A percentile compares a stretch with the other conserved stretches of the same genome.
Evolutionary conservation across 805 yeast genomes (phyloP).

Genomic region (Cyberlindnera euphorbiiphila): DNA sequence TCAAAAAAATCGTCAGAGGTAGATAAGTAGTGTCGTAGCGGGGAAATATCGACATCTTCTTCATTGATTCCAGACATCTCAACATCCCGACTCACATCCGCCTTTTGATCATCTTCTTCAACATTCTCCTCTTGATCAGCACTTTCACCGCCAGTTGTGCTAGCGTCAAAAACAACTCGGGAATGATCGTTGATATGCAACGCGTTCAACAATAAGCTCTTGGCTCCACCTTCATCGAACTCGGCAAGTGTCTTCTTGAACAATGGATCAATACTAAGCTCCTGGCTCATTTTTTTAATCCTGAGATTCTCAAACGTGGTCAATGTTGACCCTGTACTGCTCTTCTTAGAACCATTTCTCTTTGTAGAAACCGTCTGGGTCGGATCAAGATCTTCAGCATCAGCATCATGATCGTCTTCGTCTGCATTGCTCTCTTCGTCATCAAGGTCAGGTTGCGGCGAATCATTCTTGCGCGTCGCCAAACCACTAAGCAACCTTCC

Average conservation of each 20-base stretch:
- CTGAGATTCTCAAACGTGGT: conserved; percentile 48
- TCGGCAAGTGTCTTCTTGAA: conserved; percentile 73
- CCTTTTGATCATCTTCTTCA: conserved; percentile 10
- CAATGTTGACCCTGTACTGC: conserved; percentile 38
- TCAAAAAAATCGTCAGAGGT: conserved; percentile 29
- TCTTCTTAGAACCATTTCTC: too few relatives aligned
- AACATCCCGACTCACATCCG: conserved; percentile 29
- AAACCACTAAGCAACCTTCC: conserved; percentile 77
- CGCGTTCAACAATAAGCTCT: conserved; percentile 56
- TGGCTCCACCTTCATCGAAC: conserved; percentile 82
- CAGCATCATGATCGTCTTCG: conserved; percentile 17
- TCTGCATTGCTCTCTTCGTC: conserved; percentile 24
- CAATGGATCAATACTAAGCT: conserved; percentile 65
- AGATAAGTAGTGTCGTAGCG: conserved; percentile 27
- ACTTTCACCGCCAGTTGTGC: conserved; percentile 18
- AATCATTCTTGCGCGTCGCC: conserved; percentile 35
- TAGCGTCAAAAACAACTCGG: conserved; percentile 65
- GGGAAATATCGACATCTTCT: conserved; percentile 27
- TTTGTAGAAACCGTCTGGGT: conserved; percentile 3
- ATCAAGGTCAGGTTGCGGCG: conserved; percentile 21
- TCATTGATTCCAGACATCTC: conserved; percentile 19
- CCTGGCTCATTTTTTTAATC: conserved; percentile 60
- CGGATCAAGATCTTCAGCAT: background rate
- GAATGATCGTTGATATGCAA: conserved; percentile 49
- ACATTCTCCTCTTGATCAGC: conserved; percentile 17